phyloP scores from a whole-genome alignment of 164 flowering plant genomes.

The Vitis vinifera region ASM3070453v1 NC_081810.1:6464001-6464500 shows the following conservation, averaged over 20 bases:
- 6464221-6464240: background rate
- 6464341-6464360: conserved; percentile 4
- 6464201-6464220: background rate
- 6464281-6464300: background rate
- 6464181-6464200: background rate
- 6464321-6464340: background rate
- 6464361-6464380: background rate
- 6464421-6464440: background rate
- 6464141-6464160: too few relatives aligned
- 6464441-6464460: background rate
- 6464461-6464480: conserved; percentile 4
- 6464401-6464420: background rate
- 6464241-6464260: conserved; percentile 5
- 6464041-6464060: too few relatives aligned
- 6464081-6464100: too few relatives aligned
- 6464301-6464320: conserved; percentile 1
- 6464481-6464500: background rate
- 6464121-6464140: too few relatives aligned
- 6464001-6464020: too few relatives aligned
- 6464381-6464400: background rate
- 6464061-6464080: too few relatives aligned
- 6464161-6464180: too few relatives aligned
- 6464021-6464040: too few relatives aligned
- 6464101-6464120: too few relatives aligned
- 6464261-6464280: background rate